Evolutionary conservation across 2,329 filamentous ascomycete species (phyloP).

Genomic region (Alternaria angustiovoidea): DNA sequence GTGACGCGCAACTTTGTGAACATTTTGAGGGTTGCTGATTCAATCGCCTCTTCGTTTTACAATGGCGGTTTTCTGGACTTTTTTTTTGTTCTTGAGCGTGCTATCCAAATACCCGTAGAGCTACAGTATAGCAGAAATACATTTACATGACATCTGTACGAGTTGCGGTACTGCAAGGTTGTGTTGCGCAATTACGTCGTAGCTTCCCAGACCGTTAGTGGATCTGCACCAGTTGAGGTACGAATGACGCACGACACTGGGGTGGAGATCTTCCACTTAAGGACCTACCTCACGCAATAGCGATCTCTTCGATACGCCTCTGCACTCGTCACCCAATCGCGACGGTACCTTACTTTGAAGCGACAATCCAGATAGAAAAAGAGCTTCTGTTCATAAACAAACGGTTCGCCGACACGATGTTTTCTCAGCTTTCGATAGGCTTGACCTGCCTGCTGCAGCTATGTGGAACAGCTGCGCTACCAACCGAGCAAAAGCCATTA

Average conservation of each 20-base stretch:
- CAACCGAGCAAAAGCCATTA: slow-evolving; percentile 42
- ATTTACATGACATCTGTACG: slow-evolving; percentile 7
- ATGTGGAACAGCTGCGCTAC: slow-evolving; percentile 25
- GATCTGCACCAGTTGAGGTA: slow-evolving; percentile 37
- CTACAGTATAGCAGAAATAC: slow-evolving; percentile 4
- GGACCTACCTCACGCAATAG: slow-evolving; percentile 26
- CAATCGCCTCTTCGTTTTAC: background rate
- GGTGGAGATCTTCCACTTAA: slow-evolving; percentile 22
- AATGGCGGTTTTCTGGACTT: background rate
- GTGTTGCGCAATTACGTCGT: slow-evolving; percentile 17
- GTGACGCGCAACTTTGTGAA: slow-evolving; percentile 27
- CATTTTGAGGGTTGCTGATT: slow-evolving; percentile 6
- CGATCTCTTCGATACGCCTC: slow-evolving; percentile 1
- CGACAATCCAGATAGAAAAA: background rate
- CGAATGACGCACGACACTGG: slow-evolving; percentile 35
- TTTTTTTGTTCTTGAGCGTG: background rate
- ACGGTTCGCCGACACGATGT: slow-evolving; percentile 23
- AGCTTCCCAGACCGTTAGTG: slow-evolving; percentile 18
- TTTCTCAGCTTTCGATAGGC: slow-evolving; percentile 10
- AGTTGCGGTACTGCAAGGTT: slow-evolving; percentile 7
- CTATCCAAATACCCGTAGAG: slow-evolving; percentile 16
- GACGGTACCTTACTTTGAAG: background rate
- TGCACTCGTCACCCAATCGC: background rate
- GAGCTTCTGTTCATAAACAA: background rate
- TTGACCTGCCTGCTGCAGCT: slow-evolving; percentile 31